Conservation (phyloP, 345 rosid species). For the Hypericum perforatum region DNA sequence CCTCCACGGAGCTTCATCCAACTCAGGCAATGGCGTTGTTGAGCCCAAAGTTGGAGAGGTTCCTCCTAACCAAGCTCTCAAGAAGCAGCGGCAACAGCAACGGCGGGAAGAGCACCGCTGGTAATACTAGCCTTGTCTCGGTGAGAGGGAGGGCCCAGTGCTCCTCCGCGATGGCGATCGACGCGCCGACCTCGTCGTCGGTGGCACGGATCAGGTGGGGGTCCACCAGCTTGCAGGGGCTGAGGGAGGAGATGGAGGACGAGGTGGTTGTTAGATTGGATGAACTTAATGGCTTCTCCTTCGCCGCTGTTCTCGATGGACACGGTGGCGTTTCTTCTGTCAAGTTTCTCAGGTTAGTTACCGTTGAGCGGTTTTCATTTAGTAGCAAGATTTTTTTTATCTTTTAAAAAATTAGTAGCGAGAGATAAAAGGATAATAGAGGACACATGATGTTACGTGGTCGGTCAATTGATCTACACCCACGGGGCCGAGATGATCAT, state of each 20-base stretch:
- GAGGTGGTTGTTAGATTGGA: conserved; percentile 54
- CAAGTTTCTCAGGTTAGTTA: conserved; percentile 62
- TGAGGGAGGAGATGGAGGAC: conserved; percentile 90
- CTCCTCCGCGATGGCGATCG: conserved; percentile 80
- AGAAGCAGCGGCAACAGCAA: conserved; percentile 1
- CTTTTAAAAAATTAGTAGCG: neutral
- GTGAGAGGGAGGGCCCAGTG: conserved; percentile 24
- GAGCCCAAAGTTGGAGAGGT: conserved; percentile 49
- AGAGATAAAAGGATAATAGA: no score
- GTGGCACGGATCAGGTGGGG: conserved; percentile 70
- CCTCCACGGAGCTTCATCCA: conserved; percentile 11
- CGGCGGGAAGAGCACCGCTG: conserved; percentile 8
- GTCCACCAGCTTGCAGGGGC: conserved; percentile 60
- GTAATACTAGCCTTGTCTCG: neutral
- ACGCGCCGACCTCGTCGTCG: conserved; percentile 60
- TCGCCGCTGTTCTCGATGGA: conserved; percentile 85
- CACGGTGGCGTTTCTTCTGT: conserved; percentile 77
- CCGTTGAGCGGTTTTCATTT: neutral
- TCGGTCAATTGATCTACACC: no score
- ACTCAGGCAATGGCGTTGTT: conserved; percentile 48
- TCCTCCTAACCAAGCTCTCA: conserved; percentile 30
- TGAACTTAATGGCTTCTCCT: conserved; percentile 70
- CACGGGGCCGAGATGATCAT: no score
- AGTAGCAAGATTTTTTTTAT: neutral
- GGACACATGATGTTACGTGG: no score